Base-by-base conservation (phyloP, 441 rosid species). In the Euphorbia celastroides region DNA sequence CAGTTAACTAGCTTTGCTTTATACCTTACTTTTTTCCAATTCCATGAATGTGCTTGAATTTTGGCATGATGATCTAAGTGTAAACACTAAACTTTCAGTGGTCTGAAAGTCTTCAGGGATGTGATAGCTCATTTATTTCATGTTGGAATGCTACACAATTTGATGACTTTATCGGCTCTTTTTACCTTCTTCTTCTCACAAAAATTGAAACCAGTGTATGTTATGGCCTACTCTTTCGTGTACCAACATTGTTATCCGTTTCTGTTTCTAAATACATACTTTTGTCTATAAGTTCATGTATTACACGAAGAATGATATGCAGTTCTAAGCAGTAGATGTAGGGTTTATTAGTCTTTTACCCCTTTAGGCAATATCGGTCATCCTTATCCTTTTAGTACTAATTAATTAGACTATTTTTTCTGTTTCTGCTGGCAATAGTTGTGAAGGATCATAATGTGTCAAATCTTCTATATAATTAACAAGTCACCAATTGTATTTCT, bases 401-500 rank as follows among this genome's bases (percentile, higher is more conserved):
- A n/a, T n/a, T n/a, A n/a, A n/a, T n/a, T n/a, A n/a, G n/a, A n/a
- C n/a, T n/a, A n/a, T n/a, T n/a, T n/a, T n/a, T n/a, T n/a, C n/a
- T n/a, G n/a, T n/a, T n/a, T n/a, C n/a, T n/a, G n/a, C n/a, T n/a
- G n/a, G n/a, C n/a, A n/a, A n/a, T n/a, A n/a, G n/a, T n/a, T n/a
- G 0, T 8, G 56, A 12, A 54, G 31, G 31, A 25, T 20, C 26
- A 54, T 69, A 13, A 38, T 23, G 13, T 8, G 16, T 60, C 7
- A 32, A 16, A n/a, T 0, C 28, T 42, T 57, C 28, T 10, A 2
- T 55, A 36, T n/a, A n/a, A 31, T 60, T 69, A 34, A 11, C 30
- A 38, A 56, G 38, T 57, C 50, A 27, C 20, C 14, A 20, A 62
- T 44, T 74, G 60, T 69, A 36, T 68, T 56, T 36, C 57, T 55